A percentile compares a stretch with the other conserved stretches of the same genome.
Evolutionary conservation across 2,329 filamentous ascomycete species (phyloP).

Genomic region (Ophiostoma australiae): DNA sequence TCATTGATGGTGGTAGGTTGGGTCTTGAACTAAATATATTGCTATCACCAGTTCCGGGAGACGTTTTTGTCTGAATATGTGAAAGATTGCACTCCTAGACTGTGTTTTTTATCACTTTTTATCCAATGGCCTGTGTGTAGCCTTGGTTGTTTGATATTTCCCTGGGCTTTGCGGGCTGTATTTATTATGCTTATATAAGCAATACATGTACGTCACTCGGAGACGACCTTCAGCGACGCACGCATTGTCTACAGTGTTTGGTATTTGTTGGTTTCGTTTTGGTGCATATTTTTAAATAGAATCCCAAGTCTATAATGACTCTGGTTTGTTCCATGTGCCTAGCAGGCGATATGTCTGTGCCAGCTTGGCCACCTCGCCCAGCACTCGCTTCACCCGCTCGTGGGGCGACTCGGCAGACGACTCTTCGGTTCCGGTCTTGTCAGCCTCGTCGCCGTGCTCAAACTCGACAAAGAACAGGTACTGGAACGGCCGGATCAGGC

Average conservation of each 20-base stretch:
- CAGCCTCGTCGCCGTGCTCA: conserved; percentile 49
- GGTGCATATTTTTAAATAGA: no score
- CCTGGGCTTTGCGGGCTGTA: no score
- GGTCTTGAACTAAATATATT: not conserved
- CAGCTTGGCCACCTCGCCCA: conserved; percentile 53
- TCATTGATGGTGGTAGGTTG: not conserved
- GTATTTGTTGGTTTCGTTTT: not conserved
- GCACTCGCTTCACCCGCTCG: conserved; percentile 54
- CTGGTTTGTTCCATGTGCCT: conserved; percentile 57
- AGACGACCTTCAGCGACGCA: no score
- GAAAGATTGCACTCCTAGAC: no score
- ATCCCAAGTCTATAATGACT: not conserved
- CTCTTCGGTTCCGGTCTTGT: not conserved
- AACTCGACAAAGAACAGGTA: conserved; percentile 97
- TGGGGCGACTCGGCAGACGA: conserved; percentile 40
- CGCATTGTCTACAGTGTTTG: not conserved
- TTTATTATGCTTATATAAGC: no score
- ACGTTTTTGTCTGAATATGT: no score
- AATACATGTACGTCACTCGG: no score
- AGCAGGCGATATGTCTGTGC: conserved; percentile 63
- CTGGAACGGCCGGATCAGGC: conserved; percentile 69
- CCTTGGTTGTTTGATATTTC: no score
- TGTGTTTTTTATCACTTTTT: no score
- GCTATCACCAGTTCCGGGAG: no score
- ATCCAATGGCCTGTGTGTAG: no score